Evolutionary conservation across 306 rosid genomes (phyloP).

Genomic region (Pterocarpus macrocarpus): DNA sequence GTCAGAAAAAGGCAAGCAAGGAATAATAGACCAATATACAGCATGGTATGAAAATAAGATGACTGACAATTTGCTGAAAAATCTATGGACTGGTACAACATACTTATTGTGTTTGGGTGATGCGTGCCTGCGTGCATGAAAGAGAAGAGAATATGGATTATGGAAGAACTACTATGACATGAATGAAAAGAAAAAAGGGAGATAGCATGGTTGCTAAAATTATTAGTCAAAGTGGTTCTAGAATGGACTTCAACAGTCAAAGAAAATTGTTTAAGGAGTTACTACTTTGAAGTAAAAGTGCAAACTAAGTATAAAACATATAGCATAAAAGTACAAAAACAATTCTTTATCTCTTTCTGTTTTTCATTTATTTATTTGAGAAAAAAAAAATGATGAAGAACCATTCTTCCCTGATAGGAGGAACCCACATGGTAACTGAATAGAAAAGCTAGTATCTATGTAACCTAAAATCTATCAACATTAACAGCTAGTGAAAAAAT

Average conservation of each 20-base stretch:
- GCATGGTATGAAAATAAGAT: neutral
- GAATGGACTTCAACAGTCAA: constrained; percentile 17
- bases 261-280: neutral
- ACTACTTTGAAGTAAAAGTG: neutral
- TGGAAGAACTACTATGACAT: constrained; percentile 21
- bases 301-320: neutral
- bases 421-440: constrained; percentile 7
- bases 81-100: neutral
- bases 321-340: neutral
- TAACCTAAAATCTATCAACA: neutral
- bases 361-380: neutral
- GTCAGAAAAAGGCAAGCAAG: constrained; percentile 14
- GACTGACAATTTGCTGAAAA: neutral
- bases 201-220: constrained; percentile 15
- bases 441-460: constrained; percentile 19
- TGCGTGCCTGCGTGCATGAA: neutral
- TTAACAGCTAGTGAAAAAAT: constrained; percentile 29
- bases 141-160: neutral
- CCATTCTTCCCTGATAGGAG: constrained; percentile 11
- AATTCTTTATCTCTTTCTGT: neutral
- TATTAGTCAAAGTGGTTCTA: constrained; percentile 3
- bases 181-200: neutral
- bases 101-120: neutral
- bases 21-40: constrained; percentile 20
- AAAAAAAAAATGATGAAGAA: neutral